phyloP scores from a whole-genome alignment of 1,139 yeast species.

The Candida sp. region DNA sequence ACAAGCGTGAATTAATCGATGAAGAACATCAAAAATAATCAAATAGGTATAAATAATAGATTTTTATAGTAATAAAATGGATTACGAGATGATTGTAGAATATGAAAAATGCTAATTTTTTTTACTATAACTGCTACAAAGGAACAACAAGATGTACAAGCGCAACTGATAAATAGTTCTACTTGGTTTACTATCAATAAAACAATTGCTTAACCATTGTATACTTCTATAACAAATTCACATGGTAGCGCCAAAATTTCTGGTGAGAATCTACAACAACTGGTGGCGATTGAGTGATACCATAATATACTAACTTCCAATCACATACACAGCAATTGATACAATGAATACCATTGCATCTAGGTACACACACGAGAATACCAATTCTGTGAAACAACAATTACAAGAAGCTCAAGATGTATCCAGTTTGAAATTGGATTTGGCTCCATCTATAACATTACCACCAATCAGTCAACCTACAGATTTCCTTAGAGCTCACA shows the following conservation, averaged over 20 bases:
- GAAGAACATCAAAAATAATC: slow-evolving; percentile 7
- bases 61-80: neutral
- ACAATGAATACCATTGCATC: slow-evolving; percentile 41
- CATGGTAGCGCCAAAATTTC: neutral
- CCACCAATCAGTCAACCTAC: slow-evolving; percentile 92
- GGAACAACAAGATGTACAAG: no score
- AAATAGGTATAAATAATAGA: slow-evolving; percentile 1
- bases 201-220: no score
- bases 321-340: neutral
- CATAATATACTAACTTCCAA: neutral
- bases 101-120: no score
- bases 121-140: no score
- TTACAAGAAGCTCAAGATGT: slow-evolving; percentile 23
- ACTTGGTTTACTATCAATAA: no score
- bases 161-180: no score
- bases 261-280: no score
- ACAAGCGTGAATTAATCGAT: slow-evolving; percentile 12
- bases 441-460: slow-evolving; percentile 66
- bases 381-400: slow-evolving; percentile 26
- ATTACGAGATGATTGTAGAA: no score
- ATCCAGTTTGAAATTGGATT: slow-evolving; percentile 24
- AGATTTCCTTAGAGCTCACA: slow-evolving; percentile 96
- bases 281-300: neutral
- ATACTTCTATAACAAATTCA: no score
- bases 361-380: slow-evolving; percentile 32